Evolutionary conservation across 1,139 yeast genomes (phyloP), one percentile per base, ranked within the genome.

Genomic region (Diutina sp.): DNA sequence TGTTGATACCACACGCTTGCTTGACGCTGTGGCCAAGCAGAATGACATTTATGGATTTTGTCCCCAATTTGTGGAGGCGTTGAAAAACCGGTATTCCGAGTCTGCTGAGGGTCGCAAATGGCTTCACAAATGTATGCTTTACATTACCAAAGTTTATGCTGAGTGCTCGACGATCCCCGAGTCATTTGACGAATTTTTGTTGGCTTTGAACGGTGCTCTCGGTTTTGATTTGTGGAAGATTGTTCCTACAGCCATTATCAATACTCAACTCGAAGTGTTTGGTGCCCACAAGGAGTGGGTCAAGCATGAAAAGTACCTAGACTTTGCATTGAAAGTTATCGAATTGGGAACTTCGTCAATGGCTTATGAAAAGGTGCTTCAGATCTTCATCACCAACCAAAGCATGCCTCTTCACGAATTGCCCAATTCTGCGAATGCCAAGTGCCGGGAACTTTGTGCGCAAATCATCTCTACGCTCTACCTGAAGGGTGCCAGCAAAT

Each of bases 181-280:
- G 12, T 18, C 44, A 14, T 50, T 50, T 12, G 53, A 50, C 18
- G 53, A 50, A 30, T 50, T 50, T 32, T 3, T 50, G 12, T 8
- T 28, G 5, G 28, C 44, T 4, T 18, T 50, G 25, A n/a, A n/a
- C 2, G 0, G 6, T 7, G 28, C 32, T 30, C 4, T 30, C 28
- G 28, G 16, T n/a, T 3, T 6, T 3, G 16, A 50, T 4, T 25
- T 57, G 14, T 52, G 58, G 50, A 45, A 38, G 14, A 4, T n/a
- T 2, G 74, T 82, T 12, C 79, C 85, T 2, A 63, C 68, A 6
- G 65, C 74, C 6, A 71, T 84, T 50, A 60, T 87, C 14, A 85
- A 87, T 61, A 73, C 95, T 0, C 87, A 87, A 61, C 67, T 88
- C 45, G 95, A 89, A 66, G 89, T 81, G 16, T 67, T 85, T 4